phyloP scores from a whole-genome alignment of 345 rosid genomes.

The Gossypium bickii region DNA sequence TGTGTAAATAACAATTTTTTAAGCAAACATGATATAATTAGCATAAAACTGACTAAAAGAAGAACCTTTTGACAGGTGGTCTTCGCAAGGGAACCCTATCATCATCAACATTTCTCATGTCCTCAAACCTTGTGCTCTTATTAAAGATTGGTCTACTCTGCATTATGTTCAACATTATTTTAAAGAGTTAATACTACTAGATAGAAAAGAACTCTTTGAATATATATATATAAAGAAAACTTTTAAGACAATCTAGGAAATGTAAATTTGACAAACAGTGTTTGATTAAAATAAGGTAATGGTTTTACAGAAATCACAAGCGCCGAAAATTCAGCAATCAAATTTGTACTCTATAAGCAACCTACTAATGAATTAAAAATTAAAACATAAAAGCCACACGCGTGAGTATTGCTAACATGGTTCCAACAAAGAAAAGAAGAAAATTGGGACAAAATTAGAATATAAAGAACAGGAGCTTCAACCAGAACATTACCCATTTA shows the following conservation, averaged over 20 bases:
- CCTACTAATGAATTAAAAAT: not conserved
- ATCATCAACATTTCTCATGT: slow-evolving; percentile 76
- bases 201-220: not conserved
- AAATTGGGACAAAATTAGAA: not conserved
- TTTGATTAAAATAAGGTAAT: not conserved
- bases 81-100: slow-evolving; percentile 71
- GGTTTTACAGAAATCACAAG: not conserved
- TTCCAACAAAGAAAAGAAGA: not conserved
- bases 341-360: not conserved
- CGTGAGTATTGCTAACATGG: not conserved
- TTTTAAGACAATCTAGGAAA: not conserved
- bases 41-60: not conserved
- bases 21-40: not conserved
- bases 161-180: slow-evolving; percentile 23
- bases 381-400: not conserved
- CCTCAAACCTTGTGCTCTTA: slow-evolving; percentile 98
- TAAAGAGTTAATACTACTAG: not conserved
- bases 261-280: not conserved
- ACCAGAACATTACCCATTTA: slow-evolving; percentile 68
- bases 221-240: not conserved
- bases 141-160: slow-evolving; percentile 98
- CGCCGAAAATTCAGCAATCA: not conserved
- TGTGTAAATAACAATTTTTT: not conserved
- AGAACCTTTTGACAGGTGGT: slow-evolving; percentile 73
- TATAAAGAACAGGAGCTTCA: not conserved